Conservation (phyloP, 2,329 filamentous ascomycete genomes). For the Fusarium sp. region DNA sequence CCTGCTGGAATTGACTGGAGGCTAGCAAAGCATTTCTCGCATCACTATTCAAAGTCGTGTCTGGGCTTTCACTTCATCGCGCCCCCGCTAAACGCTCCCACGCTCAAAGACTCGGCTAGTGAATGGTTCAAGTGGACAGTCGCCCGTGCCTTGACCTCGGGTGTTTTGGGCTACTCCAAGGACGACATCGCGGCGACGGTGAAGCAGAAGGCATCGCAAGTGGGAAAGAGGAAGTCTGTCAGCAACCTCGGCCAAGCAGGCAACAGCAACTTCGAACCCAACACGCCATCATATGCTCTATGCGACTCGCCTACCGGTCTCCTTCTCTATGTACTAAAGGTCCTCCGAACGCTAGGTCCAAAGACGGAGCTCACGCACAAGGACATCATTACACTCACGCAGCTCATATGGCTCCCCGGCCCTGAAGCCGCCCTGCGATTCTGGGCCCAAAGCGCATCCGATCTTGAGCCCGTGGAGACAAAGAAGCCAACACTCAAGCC, state of each 20-base stretch:
- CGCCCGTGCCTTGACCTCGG: constrained; percentile 59
- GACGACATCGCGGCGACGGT: constrained; percentile 61
- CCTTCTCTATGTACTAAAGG: constrained; percentile 63
- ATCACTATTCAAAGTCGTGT: constrained; percentile 60
- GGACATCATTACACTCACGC: constrained; percentile 69
- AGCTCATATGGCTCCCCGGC: constrained; percentile 74
- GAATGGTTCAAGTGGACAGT: constrained; percentile 67
- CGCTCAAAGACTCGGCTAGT: constrained; percentile 52
- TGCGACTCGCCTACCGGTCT: constrained; percentile 71
- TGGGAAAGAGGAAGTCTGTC: constrained; percentile 14
- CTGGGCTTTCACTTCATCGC: constrained; percentile 70
- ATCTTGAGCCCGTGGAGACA: constrained; percentile 44
- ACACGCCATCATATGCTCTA: constrained; percentile 68
- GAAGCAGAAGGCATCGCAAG: constrained; percentile 30
- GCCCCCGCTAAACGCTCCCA: constrained; percentile 64
- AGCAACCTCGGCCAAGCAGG: constrained; percentile 45
- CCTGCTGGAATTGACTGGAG: constrained; percentile 64
- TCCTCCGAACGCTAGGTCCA: constrained; percentile 55
- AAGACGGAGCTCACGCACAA: constrained; percentile 56
- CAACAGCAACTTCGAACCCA: constrained; percentile 56
- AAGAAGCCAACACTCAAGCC: constrained; percentile 46
- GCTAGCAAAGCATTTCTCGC: constrained; percentile 59
- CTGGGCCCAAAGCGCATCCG: constrained; percentile 59
- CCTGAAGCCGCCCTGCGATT: constrained; percentile 70
- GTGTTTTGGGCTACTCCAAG: constrained; percentile 66